These are phyloP conservation scores for Kwoniella botswanensis DNA, from an alignment of 768 basidiomycete genomes.

Conservation along the genomic window DNA sequence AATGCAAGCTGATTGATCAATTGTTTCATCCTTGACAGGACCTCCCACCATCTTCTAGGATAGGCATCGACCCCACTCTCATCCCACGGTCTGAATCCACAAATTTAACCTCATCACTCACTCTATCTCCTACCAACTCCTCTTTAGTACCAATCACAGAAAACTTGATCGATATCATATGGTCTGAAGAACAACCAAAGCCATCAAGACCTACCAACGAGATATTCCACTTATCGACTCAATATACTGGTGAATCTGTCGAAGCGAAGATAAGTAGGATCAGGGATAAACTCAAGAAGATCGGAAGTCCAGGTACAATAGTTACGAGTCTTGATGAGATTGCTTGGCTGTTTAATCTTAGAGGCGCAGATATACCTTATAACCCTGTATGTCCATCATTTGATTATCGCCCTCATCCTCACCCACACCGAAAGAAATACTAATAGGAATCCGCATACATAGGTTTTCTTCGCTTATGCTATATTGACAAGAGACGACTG, in stretches of 20 bases:
- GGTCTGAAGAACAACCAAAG: constrained; percentile 60
- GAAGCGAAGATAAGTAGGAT: constrained; percentile 69
- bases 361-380: constrained; percentile 88
- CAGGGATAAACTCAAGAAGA: constrained; percentile 69
- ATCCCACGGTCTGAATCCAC: constrained; percentile 68
- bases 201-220: constrained; percentile 72
- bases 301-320: constrained; percentile 67
- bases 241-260: constrained; percentile 68
- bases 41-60: constrained; percentile 26
- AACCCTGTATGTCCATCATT: constrained; percentile 66
- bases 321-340: constrained; percentile 92
- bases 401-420: no score
- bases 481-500: constrained; percentile 68
- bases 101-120: constrained; percentile 66
- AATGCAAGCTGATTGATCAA: not conserved
- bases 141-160: constrained; percentile 67
- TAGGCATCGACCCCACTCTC: constrained; percentile 67
- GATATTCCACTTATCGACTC: constrained; percentile 72
- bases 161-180: constrained; percentile 68
- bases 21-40: not conserved
- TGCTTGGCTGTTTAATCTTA: constrained; percentile 72
- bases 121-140: constrained; percentile 61
- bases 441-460: not conserved
- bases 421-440: no score
- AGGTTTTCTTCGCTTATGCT: constrained; percentile 92